Percentiles rank a stretch among this genome's conserved stretches.
Conservation (phyloP, 805 yeast species). For the Blastobotrys chiropterorum region DNA sequence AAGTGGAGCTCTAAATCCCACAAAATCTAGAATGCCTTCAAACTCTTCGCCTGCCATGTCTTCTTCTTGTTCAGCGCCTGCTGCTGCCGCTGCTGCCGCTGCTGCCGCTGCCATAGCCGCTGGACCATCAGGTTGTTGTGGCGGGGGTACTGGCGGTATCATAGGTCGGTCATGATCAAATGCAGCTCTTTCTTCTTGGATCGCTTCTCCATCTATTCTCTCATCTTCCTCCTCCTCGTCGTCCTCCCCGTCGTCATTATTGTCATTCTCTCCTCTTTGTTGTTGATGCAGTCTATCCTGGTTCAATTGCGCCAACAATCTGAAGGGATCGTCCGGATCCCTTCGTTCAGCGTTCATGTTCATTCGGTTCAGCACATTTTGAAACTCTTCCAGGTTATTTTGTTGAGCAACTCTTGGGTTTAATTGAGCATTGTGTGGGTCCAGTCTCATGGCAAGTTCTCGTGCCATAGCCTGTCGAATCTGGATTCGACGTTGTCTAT, state of each 20-base stretch:
- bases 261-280: not conserved
- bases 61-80: constrained; percentile 6
- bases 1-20: constrained; percentile 24
- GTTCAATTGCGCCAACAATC: not conserved
- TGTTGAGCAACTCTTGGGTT: not conserved
- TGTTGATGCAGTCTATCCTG: not conserved
- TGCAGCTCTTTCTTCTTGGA: not conserved
- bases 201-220: not conserved
- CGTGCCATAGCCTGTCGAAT: not conserved
- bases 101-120: not conserved
- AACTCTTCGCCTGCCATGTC: constrained; percentile 6
- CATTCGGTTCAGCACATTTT: not conserved
- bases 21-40: constrained; percentile 26
- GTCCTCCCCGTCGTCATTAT: not conserved
- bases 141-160: not conserved
- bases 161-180: not conserved
- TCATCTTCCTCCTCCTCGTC: not conserved
- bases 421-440: not conserved
- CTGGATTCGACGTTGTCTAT: not conserved
- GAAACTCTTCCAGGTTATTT: not conserved
- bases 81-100: constrained; percentile 3
- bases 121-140: constrained; percentile 2
- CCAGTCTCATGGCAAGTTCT: not conserved
- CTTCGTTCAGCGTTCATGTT: not conserved
- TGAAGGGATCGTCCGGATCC: constrained; percentile 1